Conservation (phyloP, 345 rosid species). For the Gossypium mustelinum region DNA sequence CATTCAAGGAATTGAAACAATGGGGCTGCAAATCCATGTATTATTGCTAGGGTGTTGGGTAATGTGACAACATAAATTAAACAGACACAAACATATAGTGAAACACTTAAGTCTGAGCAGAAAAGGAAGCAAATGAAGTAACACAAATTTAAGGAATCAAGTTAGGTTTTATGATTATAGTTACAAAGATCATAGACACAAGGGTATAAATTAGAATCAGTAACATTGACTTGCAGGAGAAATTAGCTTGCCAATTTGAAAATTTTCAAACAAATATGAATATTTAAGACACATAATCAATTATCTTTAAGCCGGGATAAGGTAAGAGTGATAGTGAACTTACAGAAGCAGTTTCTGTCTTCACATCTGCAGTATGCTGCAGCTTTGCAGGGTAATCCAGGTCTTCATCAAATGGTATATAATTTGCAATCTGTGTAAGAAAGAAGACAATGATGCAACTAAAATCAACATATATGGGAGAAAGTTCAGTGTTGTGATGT, state of each 20-base stretch:
- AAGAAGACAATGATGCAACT: conserved; percentile 15
- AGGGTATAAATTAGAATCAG: not conserved
- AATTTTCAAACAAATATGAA: conserved; percentile 4
- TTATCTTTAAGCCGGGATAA: conserved; percentile 4
- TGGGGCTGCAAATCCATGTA: not conserved
- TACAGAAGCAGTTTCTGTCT: conserved; percentile 51
- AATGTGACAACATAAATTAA: not conserved
- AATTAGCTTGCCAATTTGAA: conserved; percentile 4
- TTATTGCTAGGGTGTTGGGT: not conserved
- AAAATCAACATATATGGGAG: not conserved
- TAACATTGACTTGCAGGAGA: not conserved
- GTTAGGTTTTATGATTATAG: conserved; percentile 4
- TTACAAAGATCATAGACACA: not conserved
- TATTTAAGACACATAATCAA: not conserved
- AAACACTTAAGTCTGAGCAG: not conserved
- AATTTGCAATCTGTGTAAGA: conserved; percentile 79
- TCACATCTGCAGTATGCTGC: conserved; percentile 46
- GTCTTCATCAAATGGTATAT: conserved; percentile 68
- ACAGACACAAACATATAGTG: not conserved
- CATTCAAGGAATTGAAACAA: conserved; percentile 4
- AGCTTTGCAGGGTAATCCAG: conserved; percentile 89
- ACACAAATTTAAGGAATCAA: not conserved
- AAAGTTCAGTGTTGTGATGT: not conserved
- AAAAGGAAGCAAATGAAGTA: no score
- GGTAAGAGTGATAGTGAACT: conserved; percentile 1